These are phyloP conservation scores for Eutypa lata DNA, from an alignment of 2,329 filamentous ascomycete genomes.

Conservation along the genomic window DNA sequence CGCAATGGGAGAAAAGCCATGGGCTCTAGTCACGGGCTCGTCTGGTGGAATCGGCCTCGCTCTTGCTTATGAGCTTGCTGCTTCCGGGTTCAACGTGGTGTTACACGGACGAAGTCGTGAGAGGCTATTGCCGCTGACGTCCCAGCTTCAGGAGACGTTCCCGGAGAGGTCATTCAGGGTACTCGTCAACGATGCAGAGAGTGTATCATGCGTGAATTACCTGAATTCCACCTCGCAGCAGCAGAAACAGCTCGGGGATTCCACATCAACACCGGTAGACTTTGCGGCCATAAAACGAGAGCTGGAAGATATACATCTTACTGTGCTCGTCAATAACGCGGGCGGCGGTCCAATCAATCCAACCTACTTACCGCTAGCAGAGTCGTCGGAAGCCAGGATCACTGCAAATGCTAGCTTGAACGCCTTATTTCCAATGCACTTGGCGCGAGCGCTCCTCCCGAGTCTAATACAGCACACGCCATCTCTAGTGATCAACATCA, in stretches of 20 bases:
- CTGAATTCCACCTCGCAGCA: constrained; percentile 8
- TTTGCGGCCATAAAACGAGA: constrained; percentile 13
- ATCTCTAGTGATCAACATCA: constrained; percentile 47
- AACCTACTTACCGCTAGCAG: constrained; percentile 33
- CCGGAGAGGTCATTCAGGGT: constrained; percentile 36
- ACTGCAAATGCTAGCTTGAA: constrained; percentile 45
- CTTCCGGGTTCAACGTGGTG: constrained; percentile 52
- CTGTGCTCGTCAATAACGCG: constrained; percentile 55
- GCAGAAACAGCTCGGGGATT: background rate
- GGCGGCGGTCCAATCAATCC: constrained; percentile 37
- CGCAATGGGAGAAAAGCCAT: constrained; percentile 17
- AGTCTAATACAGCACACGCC: constrained; percentile 37
- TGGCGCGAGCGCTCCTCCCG: constrained; percentile 46
- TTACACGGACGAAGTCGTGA: constrained; percentile 52
- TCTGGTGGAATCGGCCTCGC: constrained; percentile 53
- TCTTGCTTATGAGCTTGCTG: constrained; percentile 49
- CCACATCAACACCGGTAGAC: constrained; percentile 3
- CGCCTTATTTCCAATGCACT: constrained; percentile 45
- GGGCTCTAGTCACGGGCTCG: constrained; percentile 51
- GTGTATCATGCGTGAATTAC: constrained; percentile 5
- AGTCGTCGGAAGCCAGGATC: constrained; percentile 34
- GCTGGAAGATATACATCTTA: constrained; percentile 38
- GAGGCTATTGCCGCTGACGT: constrained; percentile 43
- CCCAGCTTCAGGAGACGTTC: constrained; percentile 35
- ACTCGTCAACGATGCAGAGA: constrained; percentile 43